A percentile compares a stretch with the other conserved stretches of the same genome.
Evolutionary conservation across 1,284 basidiomycete genomes (phyloP).

Genomic region (Apiotrichum laibachii): DNA sequence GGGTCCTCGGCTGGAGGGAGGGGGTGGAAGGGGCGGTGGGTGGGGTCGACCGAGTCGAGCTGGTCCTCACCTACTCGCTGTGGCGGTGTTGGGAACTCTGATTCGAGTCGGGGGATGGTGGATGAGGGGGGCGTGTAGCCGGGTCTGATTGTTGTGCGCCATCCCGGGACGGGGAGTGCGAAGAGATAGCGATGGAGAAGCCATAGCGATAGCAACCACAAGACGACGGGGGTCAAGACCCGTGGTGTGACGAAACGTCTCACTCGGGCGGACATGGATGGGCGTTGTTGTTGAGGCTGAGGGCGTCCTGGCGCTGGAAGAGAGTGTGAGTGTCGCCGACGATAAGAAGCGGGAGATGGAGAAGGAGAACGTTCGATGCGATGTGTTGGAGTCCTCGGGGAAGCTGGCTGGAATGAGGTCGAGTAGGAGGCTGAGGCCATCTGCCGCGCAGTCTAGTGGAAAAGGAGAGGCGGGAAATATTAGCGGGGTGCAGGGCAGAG

Average conservation of each 20-base stretch:
- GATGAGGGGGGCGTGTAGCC: background rate
- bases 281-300: background rate
- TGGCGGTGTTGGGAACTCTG: constrained; percentile 28
- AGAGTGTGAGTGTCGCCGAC: background rate
- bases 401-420: background rate
- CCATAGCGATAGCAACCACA: constrained; percentile 30
- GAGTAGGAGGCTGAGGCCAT: constrained; percentile 1
- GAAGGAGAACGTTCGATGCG: background rate
- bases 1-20: constrained; percentile 32
- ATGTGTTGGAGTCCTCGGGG: background rate
- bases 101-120: background rate
- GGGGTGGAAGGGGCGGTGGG: constrained; percentile 36
- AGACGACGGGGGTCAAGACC: constrained; percentile 21
- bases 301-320: background rate
- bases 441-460: background rate
- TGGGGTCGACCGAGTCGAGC: constrained; percentile 33
- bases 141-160: background rate
- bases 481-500: too few species aligned
- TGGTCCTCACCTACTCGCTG: constrained; percentile 31
- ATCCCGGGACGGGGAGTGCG: constrained; percentile 15
- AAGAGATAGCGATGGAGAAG: constrained; percentile 30
- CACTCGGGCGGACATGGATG: background rate
- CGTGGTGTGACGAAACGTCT: constrained; percentile 21
- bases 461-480: too few species aligned
- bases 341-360: background rate